Evolutionary conservation across 2,329 filamentous ascomycete species (phyloP).

Genomic region (Fusarium irregulare): DNA sequence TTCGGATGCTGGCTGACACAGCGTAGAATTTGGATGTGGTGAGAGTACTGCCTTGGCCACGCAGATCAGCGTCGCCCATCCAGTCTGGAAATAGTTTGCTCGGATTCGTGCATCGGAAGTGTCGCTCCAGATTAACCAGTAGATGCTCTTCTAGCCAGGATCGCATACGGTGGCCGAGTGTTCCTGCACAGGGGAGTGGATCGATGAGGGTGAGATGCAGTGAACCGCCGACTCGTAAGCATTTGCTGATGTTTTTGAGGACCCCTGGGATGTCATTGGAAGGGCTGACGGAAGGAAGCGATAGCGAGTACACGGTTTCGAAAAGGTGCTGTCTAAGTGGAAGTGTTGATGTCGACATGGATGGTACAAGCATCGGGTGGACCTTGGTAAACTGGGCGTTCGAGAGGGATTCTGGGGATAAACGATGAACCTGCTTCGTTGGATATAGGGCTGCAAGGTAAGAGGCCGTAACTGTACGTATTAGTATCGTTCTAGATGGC

Average conservation of each 20-base stretch:
- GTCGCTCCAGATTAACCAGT: slow-evolving; percentile 66
- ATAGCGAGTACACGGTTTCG: slow-evolving; percentile 63
- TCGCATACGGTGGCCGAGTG: slow-evolving; percentile 67
- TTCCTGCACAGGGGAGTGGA: slow-evolving; percentile 66
- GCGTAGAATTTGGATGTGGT: slow-evolving; percentile 64
- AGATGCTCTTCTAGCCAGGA: slow-evolving; percentile 72
- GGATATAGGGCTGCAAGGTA: slow-evolving; percentile 61
- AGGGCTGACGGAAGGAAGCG: slow-evolving; percentile 67
- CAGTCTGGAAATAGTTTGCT: slow-evolving; percentile 68
- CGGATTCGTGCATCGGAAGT: slow-evolving; percentile 70
- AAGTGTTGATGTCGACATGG: slow-evolving; percentile 50
- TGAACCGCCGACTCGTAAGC: slow-evolving; percentile 65
- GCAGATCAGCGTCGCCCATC: slow-evolving; percentile 66
- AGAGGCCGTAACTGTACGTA: slow-evolving; percentile 57
- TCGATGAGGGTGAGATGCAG: slow-evolving; percentile 72
- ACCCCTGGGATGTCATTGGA: slow-evolving; percentile 67
- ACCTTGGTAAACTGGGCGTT: slow-evolving; percentile 54
- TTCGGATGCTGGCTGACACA: slow-evolving; percentile 49
- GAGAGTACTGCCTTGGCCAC: slow-evolving; percentile 59
- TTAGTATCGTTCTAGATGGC: neutral
- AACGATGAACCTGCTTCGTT: slow-evolving; percentile 57
- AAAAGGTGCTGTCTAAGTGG: slow-evolving; percentile 58
- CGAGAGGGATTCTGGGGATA: slow-evolving; percentile 58
- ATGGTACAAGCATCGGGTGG: slow-evolving; percentile 54
- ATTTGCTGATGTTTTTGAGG: slow-evolving; percentile 66